A percentile compares a stretch with the other conserved stretches of the same genome.
Conservation (phyloP, 495 filamentous ascomycete species). For the Daldinia concentrica region DNA sequence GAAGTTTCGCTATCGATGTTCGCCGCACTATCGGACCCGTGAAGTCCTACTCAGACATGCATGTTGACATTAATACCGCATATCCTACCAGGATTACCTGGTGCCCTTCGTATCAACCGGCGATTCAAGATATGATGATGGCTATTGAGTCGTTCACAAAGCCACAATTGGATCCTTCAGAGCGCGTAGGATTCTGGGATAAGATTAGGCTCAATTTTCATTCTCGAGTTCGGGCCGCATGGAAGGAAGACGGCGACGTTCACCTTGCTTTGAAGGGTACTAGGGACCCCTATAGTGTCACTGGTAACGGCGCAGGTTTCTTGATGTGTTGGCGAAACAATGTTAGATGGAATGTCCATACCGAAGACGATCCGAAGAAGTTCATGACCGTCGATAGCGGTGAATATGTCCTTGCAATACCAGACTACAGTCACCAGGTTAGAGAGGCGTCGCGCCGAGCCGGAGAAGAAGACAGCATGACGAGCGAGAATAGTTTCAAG, state of each 20-base stretch:
- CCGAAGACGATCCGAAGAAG: conserved; percentile 82
- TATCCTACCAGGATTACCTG: conserved; percentile 93
- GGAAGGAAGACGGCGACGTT: conserved; percentile 96
- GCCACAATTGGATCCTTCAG: conserved; percentile 90
- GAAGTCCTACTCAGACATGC: conserved; percentile 95
- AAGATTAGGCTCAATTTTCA: conserved; percentile 96
- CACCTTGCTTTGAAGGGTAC: conserved; percentile 93
- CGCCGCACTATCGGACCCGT: conserved; percentile 91
- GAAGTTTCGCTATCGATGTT: conserved; percentile 83
- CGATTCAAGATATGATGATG: conserved; percentile 99
- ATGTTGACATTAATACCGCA: conserved; percentile 89
- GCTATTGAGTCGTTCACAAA: conserved; percentile 98
- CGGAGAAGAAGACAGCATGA: conserved; percentile 69
- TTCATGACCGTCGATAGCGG: conserved; percentile 97
- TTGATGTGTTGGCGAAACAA: conserved; percentile 97
- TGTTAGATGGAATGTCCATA: conserved; percentile 83
- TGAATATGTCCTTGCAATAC: conserved; percentile 92
- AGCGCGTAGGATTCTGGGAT: conserved; percentile 97
- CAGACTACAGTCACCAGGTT: conserved; percentile 90
- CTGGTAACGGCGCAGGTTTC: conserved; percentile 91
- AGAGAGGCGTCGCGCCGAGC: conserved; percentile 67
- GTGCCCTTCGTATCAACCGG: conserved; percentile 96
- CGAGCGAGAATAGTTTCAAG: conserved; percentile 71
- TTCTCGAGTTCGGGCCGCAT: conserved; percentile 86
- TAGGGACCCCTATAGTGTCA: conserved; percentile 92